Evolutionary conservation across 176 grass and related monocot genomes (phyloP).

Genomic region (Oryza officinalis): DNA sequence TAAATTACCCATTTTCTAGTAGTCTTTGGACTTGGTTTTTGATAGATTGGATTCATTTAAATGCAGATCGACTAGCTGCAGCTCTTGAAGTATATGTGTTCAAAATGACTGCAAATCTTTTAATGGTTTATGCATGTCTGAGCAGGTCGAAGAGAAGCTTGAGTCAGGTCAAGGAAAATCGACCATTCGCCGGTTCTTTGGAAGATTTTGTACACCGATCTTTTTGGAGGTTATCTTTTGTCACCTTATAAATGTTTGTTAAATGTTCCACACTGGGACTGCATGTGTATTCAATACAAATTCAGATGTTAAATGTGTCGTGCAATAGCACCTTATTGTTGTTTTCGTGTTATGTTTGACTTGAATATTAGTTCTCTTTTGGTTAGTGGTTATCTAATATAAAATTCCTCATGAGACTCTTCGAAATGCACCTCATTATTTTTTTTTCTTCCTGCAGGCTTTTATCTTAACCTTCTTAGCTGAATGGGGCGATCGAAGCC

Average conservation of each 20-base stretch:
- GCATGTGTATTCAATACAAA: background rate
- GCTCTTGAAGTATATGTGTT: conserved; percentile 5
- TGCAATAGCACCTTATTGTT: background rate
- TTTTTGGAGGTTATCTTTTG: conserved; percentile 65
- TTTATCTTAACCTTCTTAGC: conserved; percentile 93
- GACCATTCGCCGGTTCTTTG: conserved; percentile 61
- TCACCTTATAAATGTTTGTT: conserved; percentile 5
- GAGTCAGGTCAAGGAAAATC: conserved; percentile 83
- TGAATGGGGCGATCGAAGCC: conserved; percentile 89
- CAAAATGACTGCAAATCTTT: background rate
- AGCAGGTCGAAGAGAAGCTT: conserved; percentile 87
- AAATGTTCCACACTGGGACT: background rate
- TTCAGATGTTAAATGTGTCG: background rate
- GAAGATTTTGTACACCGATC: conserved; percentile 89
- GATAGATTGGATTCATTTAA: background rate
- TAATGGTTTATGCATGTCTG: conserved; percentile 33
- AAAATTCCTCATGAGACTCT: background rate
- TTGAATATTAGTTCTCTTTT: background rate
- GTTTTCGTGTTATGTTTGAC: background rate
- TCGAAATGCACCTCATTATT: conserved; percentile 15
- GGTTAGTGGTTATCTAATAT: background rate
- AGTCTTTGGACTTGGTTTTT: background rate
- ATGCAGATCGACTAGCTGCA: background rate
- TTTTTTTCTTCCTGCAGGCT: conserved; percentile 53
- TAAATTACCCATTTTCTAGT: background rate